Evolutionary conservation across 2,329 filamentous ascomycete genomes (phyloP).

Genomic region (Aspergillus sergii): DNA sequence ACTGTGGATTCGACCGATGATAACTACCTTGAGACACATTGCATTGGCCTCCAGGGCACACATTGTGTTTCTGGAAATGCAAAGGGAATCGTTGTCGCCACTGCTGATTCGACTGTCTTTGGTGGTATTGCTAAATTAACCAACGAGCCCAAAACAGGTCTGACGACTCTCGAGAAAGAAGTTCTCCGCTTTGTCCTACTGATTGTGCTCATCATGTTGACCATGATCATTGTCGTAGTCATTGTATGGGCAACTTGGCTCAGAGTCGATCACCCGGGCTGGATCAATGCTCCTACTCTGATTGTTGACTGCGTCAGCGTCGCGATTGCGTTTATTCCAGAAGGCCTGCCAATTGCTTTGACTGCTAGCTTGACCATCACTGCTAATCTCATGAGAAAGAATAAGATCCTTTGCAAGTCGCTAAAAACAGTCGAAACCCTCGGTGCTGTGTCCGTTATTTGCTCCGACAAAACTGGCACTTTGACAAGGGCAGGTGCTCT

Average conservation of each 20-base stretch:
- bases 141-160: conserved; percentile 66
- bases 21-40: conserved; percentile 76
- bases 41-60: conserved; percentile 77
- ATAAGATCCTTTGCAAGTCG: conserved; percentile 78
- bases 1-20: conserved; percentile 68
- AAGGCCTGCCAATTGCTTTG: conserved; percentile 71
- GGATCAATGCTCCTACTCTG: conserved; percentile 71
- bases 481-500: conserved; percentile 18
- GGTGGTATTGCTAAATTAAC: conserved; percentile 74
- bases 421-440: conserved; percentile 78
- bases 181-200: conserved; percentile 72
- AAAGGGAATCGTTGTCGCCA: conserved; percentile 69
- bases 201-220: conserved; percentile 69
- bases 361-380: conserved; percentile 74
- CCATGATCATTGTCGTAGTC: conserved; percentile 56
- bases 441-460: conserved; percentile 72
- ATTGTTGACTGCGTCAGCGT: conserved; percentile 74
- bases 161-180: conserved; percentile 73
- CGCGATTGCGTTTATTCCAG: conserved; percentile 75
- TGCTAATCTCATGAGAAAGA: conserved; percentile 74
- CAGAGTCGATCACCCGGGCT: conserved; percentile 65
- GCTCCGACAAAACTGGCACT: conserved; percentile 73
- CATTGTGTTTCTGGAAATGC: conserved; percentile 72
- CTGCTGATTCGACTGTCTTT: conserved; percentile 73
- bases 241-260: conserved; percentile 73